A percentile compares a stretch with the other conserved stretches of the same genome.
These are phyloP conservation scores for Kockovaella imperatae DNA, from an alignment of 768 basidiomycete genomes.

Conservation along the genomic window DNA sequence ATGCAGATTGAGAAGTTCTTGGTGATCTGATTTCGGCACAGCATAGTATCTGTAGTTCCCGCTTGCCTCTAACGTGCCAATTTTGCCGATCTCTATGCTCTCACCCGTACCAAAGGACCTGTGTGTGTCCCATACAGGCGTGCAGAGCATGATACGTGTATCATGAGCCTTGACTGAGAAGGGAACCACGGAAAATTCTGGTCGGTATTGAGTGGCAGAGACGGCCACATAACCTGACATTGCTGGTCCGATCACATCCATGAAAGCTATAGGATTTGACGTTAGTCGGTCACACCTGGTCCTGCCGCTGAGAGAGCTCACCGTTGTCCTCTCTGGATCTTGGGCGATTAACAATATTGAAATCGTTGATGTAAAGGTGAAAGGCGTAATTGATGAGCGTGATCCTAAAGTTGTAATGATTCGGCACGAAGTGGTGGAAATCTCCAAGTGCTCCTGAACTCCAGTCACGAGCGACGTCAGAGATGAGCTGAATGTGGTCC, in stretches of 20 bases:
- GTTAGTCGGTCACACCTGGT: background rate
- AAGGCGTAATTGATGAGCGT: constrained; percentile 67
- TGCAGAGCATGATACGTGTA: constrained; percentile 54
- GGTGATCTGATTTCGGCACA: constrained; percentile 58
- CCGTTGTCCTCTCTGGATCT: constrained; percentile 75
- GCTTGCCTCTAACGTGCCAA: constrained; percentile 54
- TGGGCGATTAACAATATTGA: constrained; percentile 91
- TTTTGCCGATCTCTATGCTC: constrained; percentile 58
- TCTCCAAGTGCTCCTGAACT: constrained; percentile 69
- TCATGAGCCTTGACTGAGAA: constrained; percentile 60
- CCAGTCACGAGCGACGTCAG: constrained; percentile 91
- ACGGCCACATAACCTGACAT: constrained; percentile 55
- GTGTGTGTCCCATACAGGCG: constrained; percentile 82
- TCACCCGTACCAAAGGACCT: constrained; percentile 58
- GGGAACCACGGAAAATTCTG: constrained; percentile 59
- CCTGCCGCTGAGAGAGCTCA: constrained; percentile 41
- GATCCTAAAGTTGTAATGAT: constrained; percentile 62
- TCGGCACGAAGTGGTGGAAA: constrained; percentile 76
- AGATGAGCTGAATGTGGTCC: constrained; percentile 90
- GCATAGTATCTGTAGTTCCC: constrained; percentile 70
- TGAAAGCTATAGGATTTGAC: too few relatives aligned
- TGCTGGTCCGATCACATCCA: constrained; percentile 58
- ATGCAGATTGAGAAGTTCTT: constrained; percentile 68
- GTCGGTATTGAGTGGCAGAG: constrained; percentile 64
- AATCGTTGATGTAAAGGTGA: constrained; percentile 83